Evolutionary conservation across 73 alveolate genomes (phyloP).

Genomic region (Durusdinium trenchii): DNA sequence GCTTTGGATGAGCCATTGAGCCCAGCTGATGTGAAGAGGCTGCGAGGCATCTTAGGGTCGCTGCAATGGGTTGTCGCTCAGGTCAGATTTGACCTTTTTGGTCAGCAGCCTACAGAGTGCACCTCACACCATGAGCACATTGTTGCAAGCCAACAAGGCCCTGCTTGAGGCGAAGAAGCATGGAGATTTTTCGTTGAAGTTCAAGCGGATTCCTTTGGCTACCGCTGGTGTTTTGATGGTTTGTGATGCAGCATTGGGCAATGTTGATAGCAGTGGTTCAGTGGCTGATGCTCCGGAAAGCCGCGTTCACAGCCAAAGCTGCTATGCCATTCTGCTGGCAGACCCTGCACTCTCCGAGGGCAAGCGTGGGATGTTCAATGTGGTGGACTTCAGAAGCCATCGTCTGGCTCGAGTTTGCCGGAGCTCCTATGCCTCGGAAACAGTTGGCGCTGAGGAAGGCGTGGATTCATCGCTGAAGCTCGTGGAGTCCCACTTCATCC

Average conservation of each 20-base stretch:
- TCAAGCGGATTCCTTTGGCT: background rate
- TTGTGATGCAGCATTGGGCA: background rate
- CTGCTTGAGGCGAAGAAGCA: background rate
- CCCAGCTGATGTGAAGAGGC: background rate
- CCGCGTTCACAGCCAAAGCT: background rate
- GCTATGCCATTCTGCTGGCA: conserved; percentile 24
- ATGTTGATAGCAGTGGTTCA: background rate
- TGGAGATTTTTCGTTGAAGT: background rate
- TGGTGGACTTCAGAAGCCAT: background rate
- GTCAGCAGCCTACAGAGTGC: background rate
- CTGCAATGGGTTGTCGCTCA: background rate
- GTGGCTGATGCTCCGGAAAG: background rate
- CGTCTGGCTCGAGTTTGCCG: conserved; percentile 40
- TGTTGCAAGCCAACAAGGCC: background rate
- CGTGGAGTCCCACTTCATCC: background rate
- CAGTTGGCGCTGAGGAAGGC: conserved; percentile 19
- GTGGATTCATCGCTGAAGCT: background rate
- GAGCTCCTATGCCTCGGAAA: conserved; percentile 4
- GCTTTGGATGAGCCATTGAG: background rate
- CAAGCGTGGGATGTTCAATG: background rate
- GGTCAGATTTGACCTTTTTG: background rate
- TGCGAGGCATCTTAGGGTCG: background rate
- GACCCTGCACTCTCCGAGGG: background rate
- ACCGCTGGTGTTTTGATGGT: background rate
- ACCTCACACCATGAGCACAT: background rate